Conservation (phyloP, 2,329 filamentous ascomycete species). For the Plectosphaerella plurivora region DNA sequence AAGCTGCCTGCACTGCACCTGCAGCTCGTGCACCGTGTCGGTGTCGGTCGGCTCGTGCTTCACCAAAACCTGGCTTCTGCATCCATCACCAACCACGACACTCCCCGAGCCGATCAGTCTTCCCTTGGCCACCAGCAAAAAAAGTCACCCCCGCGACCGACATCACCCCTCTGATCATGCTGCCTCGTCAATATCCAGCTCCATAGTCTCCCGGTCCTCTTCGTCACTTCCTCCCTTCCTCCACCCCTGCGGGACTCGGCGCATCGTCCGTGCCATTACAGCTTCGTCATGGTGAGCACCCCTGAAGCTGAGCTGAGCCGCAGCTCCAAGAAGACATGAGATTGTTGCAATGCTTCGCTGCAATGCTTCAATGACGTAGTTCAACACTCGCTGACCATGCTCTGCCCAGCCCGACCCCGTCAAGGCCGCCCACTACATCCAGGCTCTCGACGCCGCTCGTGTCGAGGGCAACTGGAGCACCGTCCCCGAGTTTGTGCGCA, state of each 20-base stretch:
- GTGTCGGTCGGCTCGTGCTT: no score
- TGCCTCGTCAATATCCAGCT: no score
- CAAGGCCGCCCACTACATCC: constrained; percentile 80
- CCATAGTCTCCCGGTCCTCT: no score
- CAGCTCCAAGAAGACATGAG: neutral
- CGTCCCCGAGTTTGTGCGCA: constrained; percentile 83
- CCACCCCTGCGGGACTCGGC: neutral
- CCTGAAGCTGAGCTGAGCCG: neutral
- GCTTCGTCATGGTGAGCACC: neutral
- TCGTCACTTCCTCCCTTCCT: neutral
- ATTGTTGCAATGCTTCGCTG: neutral
- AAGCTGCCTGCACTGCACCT: no score
- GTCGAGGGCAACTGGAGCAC: constrained; percentile 85
- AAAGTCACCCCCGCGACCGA: no score
- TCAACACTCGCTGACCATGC: constrained; percentile 4
- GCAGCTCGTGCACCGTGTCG: no score
- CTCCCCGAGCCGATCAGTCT: no score
- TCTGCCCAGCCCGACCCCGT: constrained; percentile 25
- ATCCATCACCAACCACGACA: no score
- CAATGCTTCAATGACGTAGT: constrained; percentile 10
- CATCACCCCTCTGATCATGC: no score
- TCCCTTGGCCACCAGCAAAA: no score
- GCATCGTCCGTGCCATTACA: neutral
- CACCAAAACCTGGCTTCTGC: no score
- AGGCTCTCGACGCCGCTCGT: constrained; percentile 77